Conservation (phyloP, 2,329 filamentous ascomycete species). For the Parastagonospora nodorum region DNA sequence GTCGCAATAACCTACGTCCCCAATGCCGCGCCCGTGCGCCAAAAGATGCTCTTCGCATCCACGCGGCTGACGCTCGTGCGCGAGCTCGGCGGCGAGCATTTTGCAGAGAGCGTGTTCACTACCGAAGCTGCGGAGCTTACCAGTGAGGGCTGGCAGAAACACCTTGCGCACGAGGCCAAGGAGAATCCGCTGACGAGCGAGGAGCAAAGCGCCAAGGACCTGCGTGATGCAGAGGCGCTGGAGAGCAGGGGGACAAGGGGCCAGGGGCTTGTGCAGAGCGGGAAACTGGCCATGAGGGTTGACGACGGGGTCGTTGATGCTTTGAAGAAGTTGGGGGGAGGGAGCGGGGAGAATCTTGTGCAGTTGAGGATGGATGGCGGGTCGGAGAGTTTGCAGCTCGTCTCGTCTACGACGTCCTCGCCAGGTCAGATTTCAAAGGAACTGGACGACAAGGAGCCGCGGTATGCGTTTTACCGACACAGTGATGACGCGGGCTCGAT, state of each 20-base stretch:
- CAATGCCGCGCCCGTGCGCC: conserved; percentile 75
- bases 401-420: conserved; percentile 57
- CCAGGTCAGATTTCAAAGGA: conserved; percentile 62
- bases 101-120: conserved; percentile 75
- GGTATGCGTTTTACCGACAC: conserved; percentile 79
- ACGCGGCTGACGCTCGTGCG: conserved; percentile 76
- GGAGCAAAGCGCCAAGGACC: conserved; percentile 71
- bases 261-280: conserved; percentile 45
- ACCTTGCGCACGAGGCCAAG: conserved; percentile 67
- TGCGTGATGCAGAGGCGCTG: conserved; percentile 76
- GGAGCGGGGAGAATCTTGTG: conserved; percentile 58
- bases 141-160: conserved; percentile 70
- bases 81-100: conserved; percentile 78
- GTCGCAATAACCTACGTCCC: conserved; percentile 79
- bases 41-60: conserved; percentile 85
- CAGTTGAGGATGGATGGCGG: conserved; percentile 76
- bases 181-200: conserved; percentile 78
- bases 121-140: conserved; percentile 73
- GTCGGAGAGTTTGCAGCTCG: conserved; percentile 72
- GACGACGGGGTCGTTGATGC: conserved; percentile 68
- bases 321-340: conserved; percentile 62
- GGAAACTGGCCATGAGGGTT: conserved; percentile 57
- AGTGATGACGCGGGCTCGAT: conserved; percentile 63
- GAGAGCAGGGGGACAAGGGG: conserved; percentile 71
- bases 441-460: conserved; percentile 71